phyloP scores from a whole-genome alignment of 345 rosid genomes.

The Moringa oleifera region DNA sequence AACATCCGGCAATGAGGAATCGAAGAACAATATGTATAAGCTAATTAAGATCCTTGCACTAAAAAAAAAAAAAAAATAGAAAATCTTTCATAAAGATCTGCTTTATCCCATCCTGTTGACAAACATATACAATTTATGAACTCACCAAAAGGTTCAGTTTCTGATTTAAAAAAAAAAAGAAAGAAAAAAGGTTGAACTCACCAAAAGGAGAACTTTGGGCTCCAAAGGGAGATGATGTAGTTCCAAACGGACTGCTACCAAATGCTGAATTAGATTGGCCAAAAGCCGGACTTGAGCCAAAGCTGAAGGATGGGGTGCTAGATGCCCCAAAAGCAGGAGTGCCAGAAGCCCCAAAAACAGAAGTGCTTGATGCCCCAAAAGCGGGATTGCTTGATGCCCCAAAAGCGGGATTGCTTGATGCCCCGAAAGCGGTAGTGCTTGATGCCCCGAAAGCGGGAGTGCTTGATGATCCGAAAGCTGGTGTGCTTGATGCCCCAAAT shows the following conservation, averaged over 20 bases:
- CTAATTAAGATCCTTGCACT: neutral
- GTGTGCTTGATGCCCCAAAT: constrained; percentile 41
- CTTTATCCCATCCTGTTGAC: neutral
- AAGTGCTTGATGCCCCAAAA: constrained; percentile 43
- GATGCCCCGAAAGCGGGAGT: constrained; percentile 54
- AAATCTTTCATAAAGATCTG: neutral
- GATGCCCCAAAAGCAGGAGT: constrained; percentile 55
- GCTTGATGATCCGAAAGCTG: constrained; percentile 53
- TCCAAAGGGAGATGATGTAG: constrained; percentile 55
- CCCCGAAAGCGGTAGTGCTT: constrained; percentile 38
- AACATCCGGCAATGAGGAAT: neutral
- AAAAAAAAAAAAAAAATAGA: neutral
- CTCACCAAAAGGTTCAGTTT: constrained; percentile 67
- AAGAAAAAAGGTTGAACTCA: constrained; percentile 21
- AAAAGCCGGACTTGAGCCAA: constrained; percentile 62
- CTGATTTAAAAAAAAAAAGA: too few species aligned
- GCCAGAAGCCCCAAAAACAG: constrained; percentile 53
- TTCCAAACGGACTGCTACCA: constrained; percentile 68
- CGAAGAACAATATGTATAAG: constrained; percentile 1
- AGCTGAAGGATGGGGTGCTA: constrained; percentile 51
- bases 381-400: constrained; percentile 34
- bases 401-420: constrained; percentile 36
- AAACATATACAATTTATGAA: constrained; percentile 2
- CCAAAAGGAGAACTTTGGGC: constrained; percentile 67
- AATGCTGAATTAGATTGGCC: constrained; percentile 74